phyloP scores from a whole-genome alignment of 305 asterid species.

The Euphrasia arctica region DNA sequence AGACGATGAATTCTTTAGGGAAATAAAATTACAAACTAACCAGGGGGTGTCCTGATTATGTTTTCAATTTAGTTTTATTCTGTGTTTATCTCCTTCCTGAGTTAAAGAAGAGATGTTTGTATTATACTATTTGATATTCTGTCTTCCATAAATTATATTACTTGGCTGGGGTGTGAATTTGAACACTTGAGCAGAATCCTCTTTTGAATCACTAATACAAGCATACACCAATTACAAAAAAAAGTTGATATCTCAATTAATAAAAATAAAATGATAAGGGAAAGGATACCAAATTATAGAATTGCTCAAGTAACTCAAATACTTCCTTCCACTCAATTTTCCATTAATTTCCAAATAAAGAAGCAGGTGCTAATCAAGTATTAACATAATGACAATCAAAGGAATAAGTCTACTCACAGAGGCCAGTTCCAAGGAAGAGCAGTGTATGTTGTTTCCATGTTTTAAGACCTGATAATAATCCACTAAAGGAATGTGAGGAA shows the following conservation, averaged over 20 bases:
- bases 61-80: no score
- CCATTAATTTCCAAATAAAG: neutral
- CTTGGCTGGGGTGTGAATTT: conserved; percentile 12
- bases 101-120: no score
- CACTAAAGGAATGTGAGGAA: conserved; percentile 25
- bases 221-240: conserved; percentile 15
- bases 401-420: conserved; percentile 62
- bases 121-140: no score
- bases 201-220: conserved; percentile 1
- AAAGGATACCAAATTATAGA: conserved; percentile 19
- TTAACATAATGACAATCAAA: conserved; percentile 15
- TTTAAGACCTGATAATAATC: conserved; percentile 63
- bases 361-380: conserved; percentile 17
- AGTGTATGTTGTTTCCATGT: conserved; percentile 94
- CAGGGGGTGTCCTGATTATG: no score
- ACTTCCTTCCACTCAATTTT: conserved; percentile 16
- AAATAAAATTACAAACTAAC: no score
- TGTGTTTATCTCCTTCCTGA: no score
- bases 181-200: neutral
- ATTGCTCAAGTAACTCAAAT: conserved; percentile 17
- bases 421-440: conserved; percentile 84
- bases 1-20: neutral
- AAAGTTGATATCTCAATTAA: neutral
- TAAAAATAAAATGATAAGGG: neutral
- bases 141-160: neutral